A percentile compares a stretch with the other conserved stretches of the same genome.
Evolutionary conservation across 1,284 basidiomycete genomes (phyloP).

Genomic region (Phellopilus nigrolimitatus): DNA sequence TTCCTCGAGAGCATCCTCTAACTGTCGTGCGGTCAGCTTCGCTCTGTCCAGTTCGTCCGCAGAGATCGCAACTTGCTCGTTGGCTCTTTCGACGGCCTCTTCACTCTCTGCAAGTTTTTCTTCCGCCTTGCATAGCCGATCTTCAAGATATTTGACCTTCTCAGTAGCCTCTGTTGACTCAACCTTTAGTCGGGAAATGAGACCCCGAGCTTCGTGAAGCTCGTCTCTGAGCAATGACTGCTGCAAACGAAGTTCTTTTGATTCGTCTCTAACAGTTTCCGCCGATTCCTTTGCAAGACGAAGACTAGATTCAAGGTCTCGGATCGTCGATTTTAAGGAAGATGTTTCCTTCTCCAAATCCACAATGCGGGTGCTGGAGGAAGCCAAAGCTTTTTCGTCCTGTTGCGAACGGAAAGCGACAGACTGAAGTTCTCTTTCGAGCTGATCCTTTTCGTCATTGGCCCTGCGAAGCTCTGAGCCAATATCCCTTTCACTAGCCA

Average conservation of each 20-base stretch:
- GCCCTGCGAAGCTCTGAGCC: constrained; percentile 2
- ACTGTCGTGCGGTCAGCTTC: constrained; percentile 51
- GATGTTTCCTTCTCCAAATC: constrained; percentile 4
- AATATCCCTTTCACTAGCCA: constrained; percentile 4
- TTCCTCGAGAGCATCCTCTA: constrained; percentile 69
- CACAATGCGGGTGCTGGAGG: not conserved
- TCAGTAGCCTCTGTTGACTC: constrained; percentile 41
- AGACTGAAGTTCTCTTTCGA: constrained; percentile 1
- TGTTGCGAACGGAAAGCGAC: not conserved
- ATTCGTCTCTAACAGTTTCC: constrained; percentile 28
- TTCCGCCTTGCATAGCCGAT: constrained; percentile 41
- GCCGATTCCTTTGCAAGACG: constrained; percentile 14
- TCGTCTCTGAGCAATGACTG: constrained; percentile 32
- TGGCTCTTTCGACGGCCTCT: constrained; percentile 42
- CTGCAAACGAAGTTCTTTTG: constrained; percentile 26
- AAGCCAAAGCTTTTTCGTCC: not conserved
- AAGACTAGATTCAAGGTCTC: constrained; percentile 9
- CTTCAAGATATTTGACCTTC: constrained; percentile 48
- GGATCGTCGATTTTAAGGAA: not conserved
- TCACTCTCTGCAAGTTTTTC: constrained; percentile 44
- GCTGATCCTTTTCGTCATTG: not conserved
- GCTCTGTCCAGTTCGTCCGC: constrained; percentile 44
- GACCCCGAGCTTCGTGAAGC: constrained; percentile 40
- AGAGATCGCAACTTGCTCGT: constrained; percentile 23
- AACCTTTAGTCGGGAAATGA: constrained; percentile 53